Evolutionary conservation across 2,329 filamentous ascomycete species (phyloP).

Genomic region (Clarireedia homoeocarpa): DNA sequence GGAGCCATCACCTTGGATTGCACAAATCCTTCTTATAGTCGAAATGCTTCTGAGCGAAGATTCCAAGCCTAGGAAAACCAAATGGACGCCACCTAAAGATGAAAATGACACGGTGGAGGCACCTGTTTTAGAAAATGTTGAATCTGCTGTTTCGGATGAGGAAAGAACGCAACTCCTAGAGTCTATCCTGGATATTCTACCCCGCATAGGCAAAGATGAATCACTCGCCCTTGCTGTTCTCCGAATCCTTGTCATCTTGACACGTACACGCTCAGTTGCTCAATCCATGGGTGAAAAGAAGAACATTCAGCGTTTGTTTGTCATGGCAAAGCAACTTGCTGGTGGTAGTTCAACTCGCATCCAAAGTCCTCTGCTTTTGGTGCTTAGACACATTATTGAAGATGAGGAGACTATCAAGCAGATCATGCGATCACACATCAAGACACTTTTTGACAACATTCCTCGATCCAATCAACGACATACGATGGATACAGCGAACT

Average conservation of each 20-base stretch:
- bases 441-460: constrained; percentile 57
- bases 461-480: constrained; percentile 42
- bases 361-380: constrained; percentile 57
- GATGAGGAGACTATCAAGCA: constrained; percentile 87
- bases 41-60: constrained; percentile 89
- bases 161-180: constrained; percentile 67
- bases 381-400: constrained; percentile 87
- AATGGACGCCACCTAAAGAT: constrained; percentile 54
- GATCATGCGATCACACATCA: constrained; percentile 86
- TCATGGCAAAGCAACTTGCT: constrained; percentile 90
- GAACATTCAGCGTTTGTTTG: constrained; percentile 81
- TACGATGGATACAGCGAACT: constrained; percentile 61
- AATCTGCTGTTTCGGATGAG: constrained; percentile 54
- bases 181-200: constrained; percentile 73
- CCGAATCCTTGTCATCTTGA: constrained; percentile 80
- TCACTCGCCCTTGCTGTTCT: constrained; percentile 74
- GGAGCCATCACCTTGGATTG: constrained; percentile 85
- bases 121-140: constrained; percentile 50
- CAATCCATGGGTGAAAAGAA: constrained; percentile 74
- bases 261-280: constrained; percentile 68
- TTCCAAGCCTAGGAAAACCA: constrained; percentile 66
- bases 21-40: constrained; percentile 80
- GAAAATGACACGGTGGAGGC: constrained; percentile 42
- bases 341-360: constrained; percentile 71
- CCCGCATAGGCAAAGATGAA: constrained; percentile 81